Conservation (phyloP, 768 basidiomycete species). For the Suillus discolor region DNA sequence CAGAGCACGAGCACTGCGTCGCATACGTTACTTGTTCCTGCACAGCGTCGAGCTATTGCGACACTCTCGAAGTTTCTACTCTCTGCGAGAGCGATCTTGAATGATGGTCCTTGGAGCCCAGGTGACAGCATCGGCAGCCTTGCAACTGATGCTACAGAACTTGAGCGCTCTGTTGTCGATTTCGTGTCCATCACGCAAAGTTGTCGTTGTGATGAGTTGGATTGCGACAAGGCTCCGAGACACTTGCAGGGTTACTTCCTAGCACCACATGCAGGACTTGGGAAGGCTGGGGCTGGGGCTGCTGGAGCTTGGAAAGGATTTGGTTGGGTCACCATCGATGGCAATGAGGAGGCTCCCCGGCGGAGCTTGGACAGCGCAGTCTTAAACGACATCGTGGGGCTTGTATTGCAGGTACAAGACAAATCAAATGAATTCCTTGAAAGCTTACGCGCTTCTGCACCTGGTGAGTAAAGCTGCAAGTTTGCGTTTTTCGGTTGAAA, state of each 20-base stretch:
- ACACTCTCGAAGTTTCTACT: constrained; percentile 88
- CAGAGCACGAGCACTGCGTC: constrained; percentile 38
- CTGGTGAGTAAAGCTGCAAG: constrained; percentile 20
- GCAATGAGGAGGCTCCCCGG: constrained; percentile 33
- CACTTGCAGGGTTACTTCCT: constrained; percentile 40
- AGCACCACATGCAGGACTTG: constrained; percentile 39
- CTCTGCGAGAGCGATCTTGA: constrained; percentile 79
- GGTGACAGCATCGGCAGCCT: constrained; percentile 45
- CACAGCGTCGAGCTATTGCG: constrained; percentile 81
- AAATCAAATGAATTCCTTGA: constrained; percentile 24
- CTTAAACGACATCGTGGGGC: constrained; percentile 36
- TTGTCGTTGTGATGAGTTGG: constrained; percentile 27
- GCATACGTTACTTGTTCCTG: constrained; percentile 66
- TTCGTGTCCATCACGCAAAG: constrained; percentile 68
- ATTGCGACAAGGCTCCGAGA: constrained; percentile 29
- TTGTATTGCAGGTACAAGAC: constrained; percentile 31
- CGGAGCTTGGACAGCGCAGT: constrained; percentile 29
- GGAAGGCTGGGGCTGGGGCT: constrained; percentile 50
- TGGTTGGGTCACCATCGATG: constrained; percentile 47
- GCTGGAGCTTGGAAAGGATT: constrained; percentile 58
- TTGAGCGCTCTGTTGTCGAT: constrained; percentile 66
- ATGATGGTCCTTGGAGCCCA: constrained; percentile 32
- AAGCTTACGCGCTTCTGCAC: constrained; percentile 18
- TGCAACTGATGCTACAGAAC: constrained; percentile 69
- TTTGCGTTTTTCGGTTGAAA: neutral